These are phyloP conservation scores for Acacia pycnantha DNA, from an alignment of 331 rosid species.

Conservation along the genomic window DNA sequence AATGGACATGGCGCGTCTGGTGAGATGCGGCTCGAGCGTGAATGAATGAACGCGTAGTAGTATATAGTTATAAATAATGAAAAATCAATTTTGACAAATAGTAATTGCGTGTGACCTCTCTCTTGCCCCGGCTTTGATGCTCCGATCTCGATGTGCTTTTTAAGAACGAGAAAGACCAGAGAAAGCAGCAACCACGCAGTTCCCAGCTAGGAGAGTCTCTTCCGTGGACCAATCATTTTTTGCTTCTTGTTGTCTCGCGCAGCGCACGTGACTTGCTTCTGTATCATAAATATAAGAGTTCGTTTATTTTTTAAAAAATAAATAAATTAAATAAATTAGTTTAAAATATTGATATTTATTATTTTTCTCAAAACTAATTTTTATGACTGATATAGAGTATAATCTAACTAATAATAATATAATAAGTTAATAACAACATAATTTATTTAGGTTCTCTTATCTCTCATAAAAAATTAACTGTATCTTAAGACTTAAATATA, in stretches of 20 bases:
- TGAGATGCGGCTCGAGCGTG: neutral
- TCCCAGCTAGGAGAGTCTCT: neutral
- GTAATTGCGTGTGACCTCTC: neutral
- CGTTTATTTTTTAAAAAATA: too few species aligned
- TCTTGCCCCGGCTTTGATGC: neutral
- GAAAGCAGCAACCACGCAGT: neutral
- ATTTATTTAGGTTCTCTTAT: too few species aligned
- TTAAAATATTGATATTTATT: too few species aligned
- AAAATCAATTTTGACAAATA: neutral
- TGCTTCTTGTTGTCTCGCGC: neutral
- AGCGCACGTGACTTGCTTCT: neutral
- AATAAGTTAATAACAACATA: too few species aligned
- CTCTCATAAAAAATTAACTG: too few species aligned
- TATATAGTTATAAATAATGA: neutral
- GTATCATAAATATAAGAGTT: too few species aligned
- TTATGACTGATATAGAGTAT: accelerated
- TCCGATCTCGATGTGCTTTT: neutral
- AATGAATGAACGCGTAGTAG: too few species aligned
- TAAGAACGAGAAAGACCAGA: neutral
- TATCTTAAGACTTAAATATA: too few species aligned
- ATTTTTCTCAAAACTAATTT: too few species aligned
- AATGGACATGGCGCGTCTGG: constrained; percentile 33
- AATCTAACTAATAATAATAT: too few species aligned
- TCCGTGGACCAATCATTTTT: neutral
- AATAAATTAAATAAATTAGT: too few species aligned